These are phyloP conservation scores for Xylaria sp. DNA, from an alignment of 2,329 filamentous ascomycete genomes.

Conservation along the genomic window DNA sequence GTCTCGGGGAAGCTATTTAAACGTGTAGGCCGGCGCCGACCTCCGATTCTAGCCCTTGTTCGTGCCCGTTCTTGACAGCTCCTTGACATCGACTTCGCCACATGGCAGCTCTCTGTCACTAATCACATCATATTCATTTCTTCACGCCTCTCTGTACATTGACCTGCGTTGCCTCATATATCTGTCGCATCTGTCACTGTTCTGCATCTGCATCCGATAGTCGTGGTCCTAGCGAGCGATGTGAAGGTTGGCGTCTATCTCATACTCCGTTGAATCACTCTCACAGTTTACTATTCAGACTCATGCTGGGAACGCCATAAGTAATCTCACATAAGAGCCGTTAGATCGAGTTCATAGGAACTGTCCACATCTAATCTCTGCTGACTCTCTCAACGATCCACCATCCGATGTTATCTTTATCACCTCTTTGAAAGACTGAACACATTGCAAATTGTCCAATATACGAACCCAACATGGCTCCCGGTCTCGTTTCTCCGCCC, in stretches of 20 bases:
- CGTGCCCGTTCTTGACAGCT: not conserved
- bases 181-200: not conserved
- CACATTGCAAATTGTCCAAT: not conserved
- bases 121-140: no score
- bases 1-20: not conserved
- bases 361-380: not conserved
- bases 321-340: not conserved
- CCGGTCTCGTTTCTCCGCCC: constrained; percentile 49
- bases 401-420: not conserved
- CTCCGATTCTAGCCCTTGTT: constrained; percentile 2
- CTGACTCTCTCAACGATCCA: not conserved
- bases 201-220: not conserved
- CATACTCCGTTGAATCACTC: not conserved
- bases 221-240: not conserved
- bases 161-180: not conserved
- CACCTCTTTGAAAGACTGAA: not conserved
- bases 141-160: no score
- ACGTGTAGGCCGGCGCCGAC: constrained; percentile 8
- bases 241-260: not conserved
- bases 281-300: not conserved
- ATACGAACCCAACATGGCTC: constrained; percentile 42
- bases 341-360: not conserved
- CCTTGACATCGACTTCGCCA: constrained; percentile 2
- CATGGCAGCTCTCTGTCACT: not conserved
- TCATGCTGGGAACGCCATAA: not conserved